Evolutionary conservation across 371 early-diverging fungal species (phyloP).

Genomic region (Umbelopsis sp.): DNA sequence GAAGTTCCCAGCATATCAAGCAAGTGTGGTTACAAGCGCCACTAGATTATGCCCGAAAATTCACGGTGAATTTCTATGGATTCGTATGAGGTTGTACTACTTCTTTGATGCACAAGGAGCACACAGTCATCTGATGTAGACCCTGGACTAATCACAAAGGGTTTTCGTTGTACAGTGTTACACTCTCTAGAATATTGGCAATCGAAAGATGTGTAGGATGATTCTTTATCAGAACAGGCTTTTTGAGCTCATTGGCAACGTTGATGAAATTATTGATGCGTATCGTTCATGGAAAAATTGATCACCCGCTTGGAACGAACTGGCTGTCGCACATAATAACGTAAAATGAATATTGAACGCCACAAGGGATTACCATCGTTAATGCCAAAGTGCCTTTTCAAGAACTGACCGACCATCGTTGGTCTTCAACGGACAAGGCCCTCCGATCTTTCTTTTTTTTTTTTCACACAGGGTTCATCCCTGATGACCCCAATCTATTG

Average conservation of each 20-base stretch:
- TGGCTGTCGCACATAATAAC: neutral
- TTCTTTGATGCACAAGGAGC: neutral
- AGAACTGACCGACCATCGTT: no score
- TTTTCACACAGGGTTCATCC: no score
- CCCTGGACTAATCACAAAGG: neutral
- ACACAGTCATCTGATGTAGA: constrained; percentile 11
- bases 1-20: neutral
- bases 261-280: no score
- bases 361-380: neutral
- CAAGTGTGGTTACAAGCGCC: neutral
- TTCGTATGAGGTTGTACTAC: neutral
- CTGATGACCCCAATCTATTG: no score
- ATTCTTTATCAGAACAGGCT: no score
- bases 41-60: neutral
- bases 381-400: no score
- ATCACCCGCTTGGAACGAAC: neutral
- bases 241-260: no score
- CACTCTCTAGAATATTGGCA: neutral
- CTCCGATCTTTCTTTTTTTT: no score
- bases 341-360: constrained; percentile 7
- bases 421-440: no score
- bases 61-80: neutral
- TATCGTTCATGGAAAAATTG: neutral
- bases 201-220: no score
- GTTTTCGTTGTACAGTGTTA: constrained; percentile 11